Percentiles rank a stretch among this genome's conserved stretches.
Evolutionary conservation across 768 basidiomycete species (phyloP).

Genomic region (Rhodocollybia butyracea): DNA sequence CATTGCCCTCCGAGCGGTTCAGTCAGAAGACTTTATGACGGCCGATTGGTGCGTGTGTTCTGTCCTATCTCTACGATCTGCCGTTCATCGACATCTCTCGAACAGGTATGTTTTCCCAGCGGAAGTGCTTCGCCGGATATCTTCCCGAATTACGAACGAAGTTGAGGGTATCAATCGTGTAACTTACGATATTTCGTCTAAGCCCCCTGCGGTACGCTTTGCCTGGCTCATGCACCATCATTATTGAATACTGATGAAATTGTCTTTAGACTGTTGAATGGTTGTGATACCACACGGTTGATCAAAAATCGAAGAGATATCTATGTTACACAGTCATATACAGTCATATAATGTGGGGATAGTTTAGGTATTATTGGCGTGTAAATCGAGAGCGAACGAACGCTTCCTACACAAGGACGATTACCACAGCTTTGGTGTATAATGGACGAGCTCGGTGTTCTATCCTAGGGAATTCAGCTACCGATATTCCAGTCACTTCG

Average conservation of each 20-base stretch:
- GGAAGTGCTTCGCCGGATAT: conserved; percentile 84
- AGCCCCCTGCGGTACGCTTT: conserved; percentile 82
- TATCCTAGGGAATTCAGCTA: too few species aligned
- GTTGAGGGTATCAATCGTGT: conserved; percentile 95
- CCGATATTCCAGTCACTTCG: too few species aligned
- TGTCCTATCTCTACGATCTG: conserved; percentile 19
- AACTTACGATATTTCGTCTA: conserved; percentile 94
- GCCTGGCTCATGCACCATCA: background rate
- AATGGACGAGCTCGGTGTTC: too few species aligned
- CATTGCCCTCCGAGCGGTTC: conserved; percentile 90
- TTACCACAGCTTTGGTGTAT: too few species aligned
- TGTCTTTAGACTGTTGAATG: conserved; percentile 40
- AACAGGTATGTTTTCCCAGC: conserved; percentile 97
- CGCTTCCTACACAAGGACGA: too few species aligned
- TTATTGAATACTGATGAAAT: background rate
- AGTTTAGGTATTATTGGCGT: background rate
- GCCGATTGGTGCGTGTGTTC: conserved; percentile 79
- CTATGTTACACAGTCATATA: too few species aligned
- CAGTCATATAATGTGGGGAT: too few species aligned
- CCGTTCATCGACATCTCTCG: too few species aligned
- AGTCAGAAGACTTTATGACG: conserved; percentile 99
- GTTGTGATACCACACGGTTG: conserved; percentile 22
- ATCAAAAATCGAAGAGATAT: background rate
- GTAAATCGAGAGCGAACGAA: too few species aligned
- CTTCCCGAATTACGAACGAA: conserved; percentile 97